A percentile compares a stretch with the other conserved stretches of the same genome.
Evolutionary conservation across 352 stramenopile species (phyloP).

Genomic region (Globisporangium canariense): DNA sequence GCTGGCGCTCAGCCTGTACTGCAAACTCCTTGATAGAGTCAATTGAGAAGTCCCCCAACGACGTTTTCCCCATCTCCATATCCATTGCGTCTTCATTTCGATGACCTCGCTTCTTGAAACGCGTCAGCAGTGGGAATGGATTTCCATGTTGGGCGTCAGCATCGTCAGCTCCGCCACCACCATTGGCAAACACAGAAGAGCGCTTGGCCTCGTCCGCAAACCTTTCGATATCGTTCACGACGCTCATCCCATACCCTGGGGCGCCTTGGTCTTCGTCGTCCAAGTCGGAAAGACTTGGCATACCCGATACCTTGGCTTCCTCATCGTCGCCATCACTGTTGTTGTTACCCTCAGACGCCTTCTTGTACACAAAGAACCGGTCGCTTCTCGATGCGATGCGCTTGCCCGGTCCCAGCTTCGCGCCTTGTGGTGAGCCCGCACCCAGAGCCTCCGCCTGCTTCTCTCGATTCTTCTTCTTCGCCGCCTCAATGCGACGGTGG

Average conservation of each 20-base stretch:
- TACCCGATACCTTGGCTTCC: neutral
- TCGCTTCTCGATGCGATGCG: constrained; percentile 79
- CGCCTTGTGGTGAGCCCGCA: constrained; percentile 17
- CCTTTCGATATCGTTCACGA: constrained; percentile 6
- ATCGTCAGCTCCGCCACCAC: neutral
- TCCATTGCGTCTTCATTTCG: constrained; percentile 14
- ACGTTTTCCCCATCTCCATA: constrained; percentile 21
- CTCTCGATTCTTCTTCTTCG: constrained; percentile 54
- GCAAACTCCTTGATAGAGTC: constrained; percentile 28
- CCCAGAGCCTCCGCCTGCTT: constrained; percentile 20
- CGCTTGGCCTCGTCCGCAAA: constrained; percentile 13
- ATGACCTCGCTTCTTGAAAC: constrained; percentile 18
- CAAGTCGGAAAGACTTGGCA: neutral
- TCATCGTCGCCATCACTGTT: constrained; percentile 14
- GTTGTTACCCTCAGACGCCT: constrained; percentile 17
- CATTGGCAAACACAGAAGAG: neutral
- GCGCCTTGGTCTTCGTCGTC: neutral
- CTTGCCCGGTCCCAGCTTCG: constrained; percentile 36
- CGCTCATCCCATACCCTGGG: neutral
- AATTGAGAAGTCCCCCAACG: constrained; percentile 32
- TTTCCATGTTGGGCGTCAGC: constrained; percentile 12
- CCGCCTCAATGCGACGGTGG: constrained; percentile 78
- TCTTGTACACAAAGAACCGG: constrained; percentile 75
- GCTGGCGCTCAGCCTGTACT: constrained; percentile 18
- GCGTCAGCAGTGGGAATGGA: constrained; percentile 1